These are phyloP conservation scores for Cercospora beticola DNA, from an alignment of 2,329 filamentous ascomycete species.

Conservation along the genomic window DNA sequence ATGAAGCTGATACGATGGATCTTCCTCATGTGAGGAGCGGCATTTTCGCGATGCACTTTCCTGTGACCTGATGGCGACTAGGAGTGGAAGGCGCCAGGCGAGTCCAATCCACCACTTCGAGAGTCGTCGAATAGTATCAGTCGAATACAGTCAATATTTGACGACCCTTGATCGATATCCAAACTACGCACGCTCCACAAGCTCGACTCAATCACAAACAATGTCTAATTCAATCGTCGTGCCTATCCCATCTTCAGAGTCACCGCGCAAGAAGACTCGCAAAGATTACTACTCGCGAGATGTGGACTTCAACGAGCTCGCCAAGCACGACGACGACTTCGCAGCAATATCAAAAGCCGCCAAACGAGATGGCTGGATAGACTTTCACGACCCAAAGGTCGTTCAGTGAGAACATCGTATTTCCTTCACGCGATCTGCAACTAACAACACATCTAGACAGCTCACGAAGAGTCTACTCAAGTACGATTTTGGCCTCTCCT, in stretches of 20 bases:
- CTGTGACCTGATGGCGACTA: background rate
- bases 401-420: slow-evolving; percentile 58
- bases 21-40: slow-evolving; percentile 13
- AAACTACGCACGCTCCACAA: background rate
- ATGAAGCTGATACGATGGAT: slow-evolving; percentile 15
- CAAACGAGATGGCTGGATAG: slow-evolving; percentile 58
- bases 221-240: background rate
- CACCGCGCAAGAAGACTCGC: slow-evolving; percentile 4
- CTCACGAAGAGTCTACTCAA: slow-evolving; percentile 77
- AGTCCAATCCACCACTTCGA: background rate
- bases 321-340: slow-evolving; percentile 59
- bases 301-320: slow-evolving; percentile 63
- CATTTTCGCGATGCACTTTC: no score
- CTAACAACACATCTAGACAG: slow-evolving; percentile 39
- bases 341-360: slow-evolving; percentile 48
- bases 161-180: background rate
- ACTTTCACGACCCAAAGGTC: slow-evolving; percentile 76
- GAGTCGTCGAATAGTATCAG: background rate
- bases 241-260: background rate
- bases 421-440: slow-evolving; percentile 55
- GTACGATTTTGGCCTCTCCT: slow-evolving; percentile 68
- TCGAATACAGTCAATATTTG: background rate
- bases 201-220: background rate
- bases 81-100: background rate
- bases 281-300: slow-evolving; percentile 52